Conservation (phyloP, 2,329 filamentous ascomycete genomes). For the Sodiomyces alkalinus region DNA sequence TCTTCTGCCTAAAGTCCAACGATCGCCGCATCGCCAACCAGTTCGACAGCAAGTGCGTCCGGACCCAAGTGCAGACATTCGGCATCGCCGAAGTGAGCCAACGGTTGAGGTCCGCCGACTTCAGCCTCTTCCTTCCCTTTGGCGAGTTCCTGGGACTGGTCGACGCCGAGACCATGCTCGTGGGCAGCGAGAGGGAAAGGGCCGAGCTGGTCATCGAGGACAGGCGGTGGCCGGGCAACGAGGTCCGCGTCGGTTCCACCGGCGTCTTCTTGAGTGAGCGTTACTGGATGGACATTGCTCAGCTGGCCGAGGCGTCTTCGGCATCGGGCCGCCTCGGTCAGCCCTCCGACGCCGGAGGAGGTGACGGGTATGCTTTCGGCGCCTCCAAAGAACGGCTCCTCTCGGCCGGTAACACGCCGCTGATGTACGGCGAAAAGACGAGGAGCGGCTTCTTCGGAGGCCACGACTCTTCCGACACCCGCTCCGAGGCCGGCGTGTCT, state of each 20-base stretch:
- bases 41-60: slow-evolving; percentile 96
- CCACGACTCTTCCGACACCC: slow-evolving; percentile 61
- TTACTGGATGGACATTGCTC: slow-evolving; percentile 85
- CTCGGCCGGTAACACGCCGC: slow-evolving; percentile 37
- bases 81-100: slow-evolving; percentile 97
- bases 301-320: slow-evolving; percentile 48
- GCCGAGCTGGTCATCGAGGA: slow-evolving; percentile 83
- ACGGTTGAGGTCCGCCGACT: slow-evolving; percentile 80
- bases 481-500: slow-evolving; percentile 86
- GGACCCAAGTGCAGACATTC: slow-evolving; percentile 85
- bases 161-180: slow-evolving; percentile 68
- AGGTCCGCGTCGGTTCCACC: slow-evolving; percentile 79
- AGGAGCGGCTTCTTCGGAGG: slow-evolving; percentile 67
- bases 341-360: slow-evolving; percentile 41
- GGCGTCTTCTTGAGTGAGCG: slow-evolving; percentile 91
- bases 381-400: slow-evolving; percentile 46
- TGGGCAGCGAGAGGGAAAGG: slow-evolving; percentile 87
- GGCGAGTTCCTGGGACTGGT: slow-evolving; percentile 85
- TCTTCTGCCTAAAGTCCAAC: slow-evolving; percentile 96
- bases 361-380: slow-evolving; percentile 44
- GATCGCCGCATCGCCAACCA: slow-evolving; percentile 95
- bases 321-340: slow-evolving; percentile 35
- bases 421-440: slow-evolving; percentile 58
- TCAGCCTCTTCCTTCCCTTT: slow-evolving; percentile 90
- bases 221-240: slow-evolving; percentile 82